Evolutionary conservation across 139 green algal genomes (phyloP).

Genomic region (Edaphochlamys debaryana): DNA sequence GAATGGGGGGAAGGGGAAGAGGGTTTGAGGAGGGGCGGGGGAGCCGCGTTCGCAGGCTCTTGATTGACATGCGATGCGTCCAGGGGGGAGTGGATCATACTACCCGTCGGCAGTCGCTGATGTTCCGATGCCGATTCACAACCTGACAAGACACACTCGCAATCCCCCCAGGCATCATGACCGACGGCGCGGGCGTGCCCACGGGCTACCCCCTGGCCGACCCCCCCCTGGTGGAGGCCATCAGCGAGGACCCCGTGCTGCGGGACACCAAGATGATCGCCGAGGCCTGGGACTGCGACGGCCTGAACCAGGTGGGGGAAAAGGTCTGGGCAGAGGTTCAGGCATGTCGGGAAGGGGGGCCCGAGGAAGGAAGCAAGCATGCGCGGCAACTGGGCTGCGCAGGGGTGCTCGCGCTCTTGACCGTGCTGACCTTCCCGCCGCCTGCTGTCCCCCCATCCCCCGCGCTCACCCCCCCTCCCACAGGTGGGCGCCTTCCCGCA

Average conservation of each 20-base stretch:
- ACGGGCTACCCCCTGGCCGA: slow-evolving; percentile 92
- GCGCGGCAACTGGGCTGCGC: neutral
- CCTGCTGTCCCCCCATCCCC: neutral
- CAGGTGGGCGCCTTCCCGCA: slow-evolving; percentile 94
- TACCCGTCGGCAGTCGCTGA: too few species aligned
- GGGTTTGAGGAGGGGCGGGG: neutral
- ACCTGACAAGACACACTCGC: too few species aligned
- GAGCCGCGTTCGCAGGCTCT: too few species aligned
- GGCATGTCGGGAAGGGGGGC: neutral
- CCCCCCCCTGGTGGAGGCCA: slow-evolving; percentile 91
- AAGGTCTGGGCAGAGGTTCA: slow-evolving; percentile 51
- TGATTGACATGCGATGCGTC: too few species aligned
- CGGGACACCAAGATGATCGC: slow-evolving; percentile 94
- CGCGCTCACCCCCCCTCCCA: neutral
- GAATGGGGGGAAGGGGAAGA: neutral
- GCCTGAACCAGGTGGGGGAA: slow-evolving; percentile 91
- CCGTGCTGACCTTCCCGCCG: neutral
- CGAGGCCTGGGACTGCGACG: slow-evolving; percentile 98
- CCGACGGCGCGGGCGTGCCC: slow-evolving; percentile 76
- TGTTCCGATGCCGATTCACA: too few species aligned
- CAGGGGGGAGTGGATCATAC: too few species aligned
- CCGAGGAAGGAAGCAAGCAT: too few species aligned
- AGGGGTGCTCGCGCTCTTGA: too few species aligned
- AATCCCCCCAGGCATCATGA: slow-evolving; percentile 72
- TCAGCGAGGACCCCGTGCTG: slow-evolving; percentile 94